Base-by-base conservation (phyloP, 371 early-diverging fungal genomes). In the Nematocida minor region DNA sequence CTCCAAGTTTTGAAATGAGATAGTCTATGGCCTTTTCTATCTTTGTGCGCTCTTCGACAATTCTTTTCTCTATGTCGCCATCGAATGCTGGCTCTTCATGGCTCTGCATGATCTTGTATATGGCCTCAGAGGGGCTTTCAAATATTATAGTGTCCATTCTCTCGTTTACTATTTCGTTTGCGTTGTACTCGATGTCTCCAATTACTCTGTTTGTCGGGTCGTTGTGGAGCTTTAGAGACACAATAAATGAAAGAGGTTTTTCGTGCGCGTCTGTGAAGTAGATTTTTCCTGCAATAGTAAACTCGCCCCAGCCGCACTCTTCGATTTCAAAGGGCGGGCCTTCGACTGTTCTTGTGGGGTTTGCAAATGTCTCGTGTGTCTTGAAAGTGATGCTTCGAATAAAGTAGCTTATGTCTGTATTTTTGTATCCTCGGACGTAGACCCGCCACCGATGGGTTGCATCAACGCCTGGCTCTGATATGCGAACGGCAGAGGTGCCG, bases 271-370 rank as follows among this genome's bases (percentile, higher is more conserved):
- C 80, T 27, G 38, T 49, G 53, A 79, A 79, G 63, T 67, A 79
- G 48, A 79, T 57, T 27, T 77, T 79, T 1, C 57, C 80, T 34
- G 81, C 27, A 25, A 79, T 79, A 3, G 60, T 70, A 47, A 79
- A 79, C 70, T 79, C 80, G 31, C 80, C 80, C 80, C 80, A 79
- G 14, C 80, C 80, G 25, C 53, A 62, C 77, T 79, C 80, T 60
- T 79, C 80, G 16, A 79, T 51, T 44, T 69, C 69, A 68, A 79
- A 79, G 6, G 80, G 80, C n/a, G 68, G 80, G 31, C 63, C 60
- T 31, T 62, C 66, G 2, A 79, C 66, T 14, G 60, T 57, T 25
- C 80, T 57, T 16, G 71, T 69, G 2, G 80, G 80, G 11, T 79
- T 69, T 54, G 68, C 40, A 47, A 79, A 79, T 44, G 80, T 79